Base-by-base conservation (phyloP, 176 grass and related monocot genomes). In the Zizania latifolia region DNA sequence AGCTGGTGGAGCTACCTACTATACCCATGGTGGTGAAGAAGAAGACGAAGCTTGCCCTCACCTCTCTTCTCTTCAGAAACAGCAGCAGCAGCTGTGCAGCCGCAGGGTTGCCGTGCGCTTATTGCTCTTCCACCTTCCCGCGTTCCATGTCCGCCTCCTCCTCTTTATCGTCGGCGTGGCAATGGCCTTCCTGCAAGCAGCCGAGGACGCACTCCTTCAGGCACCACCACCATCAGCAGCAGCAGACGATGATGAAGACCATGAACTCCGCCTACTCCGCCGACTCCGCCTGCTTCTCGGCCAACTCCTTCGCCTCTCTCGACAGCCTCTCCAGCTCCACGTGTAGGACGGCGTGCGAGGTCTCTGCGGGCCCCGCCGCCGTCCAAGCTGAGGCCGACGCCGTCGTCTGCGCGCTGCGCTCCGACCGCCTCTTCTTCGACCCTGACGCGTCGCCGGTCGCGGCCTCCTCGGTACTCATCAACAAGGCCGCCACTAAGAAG, bases 401-500 rank as follows among this genome's bases (percentile, higher is more conserved):
- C 3, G 70, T 76, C 62, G 33, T 74, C 65, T 46, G 50, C 0
- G 82, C 78, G 7, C 63, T 88, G 62, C 65, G 78, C 62, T 97
- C 93, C 6, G 87, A 79, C 34, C 82, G 93, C 13, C 82, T 97
- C 39, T 78, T 93, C 50, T 93, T 90, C 41, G 79, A 88, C 45
- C 65, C 82, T 1, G 75, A 72, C 11, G 11, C n/a, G 6, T 70
- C 29, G n/a, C 65, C 75, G 31, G 82, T 33, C 9, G 26, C 38
- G 3, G 16, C 68, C 36, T 67, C 60, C 24, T 84, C 82, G 10
- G 76, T 80, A 16, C 64, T 82, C 54, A 53, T 56, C 43, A 6
- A 39, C 48, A 35, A 54, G 69, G 0, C 8, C 57, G n/a, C n/a
- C n/a, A n/a, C n/a, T n/a, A n/a, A n/a, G 57, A 58, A 58, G 55